phyloP scores from a whole-genome alignment of 2,329 filamentous ascomycete genomes.

The Diplodia sapinea region DNA sequence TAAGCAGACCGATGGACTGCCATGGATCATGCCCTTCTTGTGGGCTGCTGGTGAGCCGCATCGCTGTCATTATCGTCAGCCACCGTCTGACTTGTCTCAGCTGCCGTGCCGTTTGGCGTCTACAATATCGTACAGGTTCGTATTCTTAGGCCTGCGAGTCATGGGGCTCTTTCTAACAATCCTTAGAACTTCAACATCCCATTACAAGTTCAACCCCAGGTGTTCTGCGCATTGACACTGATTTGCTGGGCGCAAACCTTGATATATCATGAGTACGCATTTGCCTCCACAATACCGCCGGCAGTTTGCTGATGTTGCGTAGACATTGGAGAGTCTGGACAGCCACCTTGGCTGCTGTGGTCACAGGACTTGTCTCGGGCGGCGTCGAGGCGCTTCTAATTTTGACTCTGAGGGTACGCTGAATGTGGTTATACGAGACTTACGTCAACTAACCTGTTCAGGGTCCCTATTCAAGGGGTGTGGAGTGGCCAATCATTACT shows the following conservation, averaged over 20 bases:
- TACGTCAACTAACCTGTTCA: slow-evolving; percentile 37
- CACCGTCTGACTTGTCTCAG: slow-evolving; percentile 33
- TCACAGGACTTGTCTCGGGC: slow-evolving; percentile 54
- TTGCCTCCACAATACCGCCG: slow-evolving; percentile 3
- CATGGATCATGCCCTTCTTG: slow-evolving; percentile 65
- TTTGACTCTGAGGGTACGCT: slow-evolving; percentile 59
- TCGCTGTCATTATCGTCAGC: neutral
- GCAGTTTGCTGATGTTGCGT: slow-evolving; percentile 36
- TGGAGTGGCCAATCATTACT: slow-evolving; percentile 60
- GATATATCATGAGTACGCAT: slow-evolving; percentile 55
- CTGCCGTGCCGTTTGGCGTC: slow-evolving; percentile 55
- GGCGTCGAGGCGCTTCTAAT: slow-evolving; percentile 63
- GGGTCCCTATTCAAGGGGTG: slow-evolving; percentile 61
- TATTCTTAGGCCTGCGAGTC: neutral
- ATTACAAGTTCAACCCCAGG: slow-evolving; percentile 61
- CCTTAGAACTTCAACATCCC: slow-evolving; percentile 61
- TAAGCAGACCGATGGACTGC: slow-evolving; percentile 67
- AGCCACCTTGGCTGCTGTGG: slow-evolving; percentile 51
- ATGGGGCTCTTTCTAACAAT: neutral
- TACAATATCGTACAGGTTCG: slow-evolving; percentile 58
- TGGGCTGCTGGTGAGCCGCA: slow-evolving; percentile 61
- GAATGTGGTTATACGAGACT: neutral
- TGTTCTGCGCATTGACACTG: slow-evolving; percentile 57
- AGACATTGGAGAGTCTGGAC: slow-evolving; percentile 58
- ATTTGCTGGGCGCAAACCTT: slow-evolving; percentile 61